Evolutionary conservation across 2,329 filamentous ascomycete species (phyloP), one percentile per base, ranked within the genome.

Genomic region (Neonectria magnoliae): DNA sequence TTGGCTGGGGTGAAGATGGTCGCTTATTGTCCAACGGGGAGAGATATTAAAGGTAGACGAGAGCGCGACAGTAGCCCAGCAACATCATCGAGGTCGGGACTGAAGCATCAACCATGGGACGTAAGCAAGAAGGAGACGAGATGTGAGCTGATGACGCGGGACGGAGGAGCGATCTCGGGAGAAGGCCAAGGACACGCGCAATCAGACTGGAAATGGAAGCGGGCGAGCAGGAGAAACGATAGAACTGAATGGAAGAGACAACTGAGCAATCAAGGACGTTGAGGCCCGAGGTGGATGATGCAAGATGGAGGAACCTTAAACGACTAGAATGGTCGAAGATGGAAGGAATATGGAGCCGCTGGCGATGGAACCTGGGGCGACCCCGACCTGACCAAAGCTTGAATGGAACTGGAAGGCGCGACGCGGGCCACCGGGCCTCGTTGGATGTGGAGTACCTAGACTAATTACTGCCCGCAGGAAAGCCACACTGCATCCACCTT

Each of bases 61-160:
- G 61, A 61, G 62, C 56, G 31, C 60, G 69, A 66, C 60, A 69
- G 53, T 53, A 65, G 60, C 59, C 63, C 57, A 72, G 54, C n/a
- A 70, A 55, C 68, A 73, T 73, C 47, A 55, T 65, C 64, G 54
- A 64, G 51, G 65, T 64, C 62, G 68, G 53, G 22, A 51, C 38
- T 38, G 64, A 57, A 53, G 56, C 62, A 62, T 57, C 60, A 64
- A 66, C 65, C 65, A 69, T 61, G 64, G 59, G 58, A 73, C 64
- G 69, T 27, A 66, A 69, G 66, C 53, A 61, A 54, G 59, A 50
- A 44, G 54, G 54, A 50, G 58, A 42, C 9, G 57, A 31, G 47
- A 52, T 44, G 59, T 59, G 62, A 44, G 66, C 66, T 18, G 60
- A 42, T 42, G 44, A 52, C 31, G 41, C n/a, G 53, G 45, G 31